Conservation (phyloP, 1,284 basidiomycete genomes). For the Melampsora americana region DNA sequence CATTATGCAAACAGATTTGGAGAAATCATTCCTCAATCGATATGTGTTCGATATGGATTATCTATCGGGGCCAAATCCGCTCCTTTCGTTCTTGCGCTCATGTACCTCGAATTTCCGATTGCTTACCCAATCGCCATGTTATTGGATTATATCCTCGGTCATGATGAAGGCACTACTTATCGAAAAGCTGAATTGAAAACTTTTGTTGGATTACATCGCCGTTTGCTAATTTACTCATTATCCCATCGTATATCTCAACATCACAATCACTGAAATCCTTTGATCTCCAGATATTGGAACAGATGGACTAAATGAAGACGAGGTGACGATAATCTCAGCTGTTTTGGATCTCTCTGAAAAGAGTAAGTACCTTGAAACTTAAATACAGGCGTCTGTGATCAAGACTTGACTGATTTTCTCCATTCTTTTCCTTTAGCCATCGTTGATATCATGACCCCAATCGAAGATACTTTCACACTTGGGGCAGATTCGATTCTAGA, state of each 20-base stretch:
- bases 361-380: neutral
- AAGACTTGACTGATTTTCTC: constrained; percentile 42
- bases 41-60: constrained; percentile 59
- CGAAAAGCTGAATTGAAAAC: constrained; percentile 56
- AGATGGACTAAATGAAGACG: constrained; percentile 53
- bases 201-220: constrained; percentile 55
- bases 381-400: constrained; percentile 40
- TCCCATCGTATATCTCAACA: neutral
- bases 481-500: constrained; percentile 57
- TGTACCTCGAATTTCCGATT: constrained; percentile 57
- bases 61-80: constrained; percentile 58
- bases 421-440: constrained; percentile 48
- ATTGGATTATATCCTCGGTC: constrained; percentile 57
- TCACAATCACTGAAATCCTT: too few relatives aligned
- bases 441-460: constrained; percentile 55
- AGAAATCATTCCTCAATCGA: constrained; percentile 56
- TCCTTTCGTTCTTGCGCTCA: constrained; percentile 56
- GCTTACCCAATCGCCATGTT: constrained; percentile 56
- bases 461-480: constrained; percentile 57
- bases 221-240: constrained; percentile 41
- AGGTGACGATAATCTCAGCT: constrained; percentile 52
- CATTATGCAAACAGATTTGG: constrained; percentile 48
- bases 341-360: constrained; percentile 41
- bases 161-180: constrained; percentile 56
- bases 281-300: constrained; percentile 49